A percentile compares a stretch with the other conserved stretches of the same genome.
Conservation (phyloP, 140 eudicot genomes). For the Flaveria floridana region DNA sequence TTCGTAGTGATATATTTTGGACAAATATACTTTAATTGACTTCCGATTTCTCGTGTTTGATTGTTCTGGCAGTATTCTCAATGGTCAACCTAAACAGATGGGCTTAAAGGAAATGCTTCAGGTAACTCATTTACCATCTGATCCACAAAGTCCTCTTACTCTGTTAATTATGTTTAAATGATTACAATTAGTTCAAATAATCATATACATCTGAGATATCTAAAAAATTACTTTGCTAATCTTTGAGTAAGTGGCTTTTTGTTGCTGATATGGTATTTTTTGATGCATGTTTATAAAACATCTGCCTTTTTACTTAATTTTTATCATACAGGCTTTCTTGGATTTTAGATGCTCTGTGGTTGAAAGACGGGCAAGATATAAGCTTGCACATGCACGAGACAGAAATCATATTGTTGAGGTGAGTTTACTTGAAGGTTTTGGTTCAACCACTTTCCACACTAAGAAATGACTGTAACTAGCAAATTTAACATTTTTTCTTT, state of each 20-base stretch:
- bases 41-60: slow-evolving; percentile 22
- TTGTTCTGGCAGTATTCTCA: slow-evolving; percentile 59
- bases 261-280: not conserved
- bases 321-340: slow-evolving; percentile 70
- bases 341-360: slow-evolving; percentile 91
- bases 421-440: slow-evolving; percentile 18
- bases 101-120: slow-evolving; percentile 87
- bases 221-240: not conserved
- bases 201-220: slow-evolving; percentile 13
- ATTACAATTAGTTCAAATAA: slow-evolving; percentile 12
- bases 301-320: slow-evolving; percentile 6
- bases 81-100: slow-evolving; percentile 94
- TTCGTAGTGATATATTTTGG: not conserved
- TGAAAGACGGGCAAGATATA: slow-evolving; percentile 75
- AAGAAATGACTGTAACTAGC: not conserved
- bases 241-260: slow-evolving; percentile 11
- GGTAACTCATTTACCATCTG: slow-evolving; percentile 44
- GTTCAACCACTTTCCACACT: not conserved
- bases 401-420: slow-evolving; percentile 93
- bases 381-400: slow-evolving; percentile 78
- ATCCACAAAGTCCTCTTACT: not conserved
- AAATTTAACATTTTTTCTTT: not conserved
- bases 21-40: not conserved
- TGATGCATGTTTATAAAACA: not conserved
- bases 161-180: slow-evolving; percentile 4